A percentile compares a stretch with the other conserved stretches of the same genome.
phyloP scores from a whole-genome alignment of 495 filamentous ascomycete genomes.

The Tirmania nivea region DNA sequence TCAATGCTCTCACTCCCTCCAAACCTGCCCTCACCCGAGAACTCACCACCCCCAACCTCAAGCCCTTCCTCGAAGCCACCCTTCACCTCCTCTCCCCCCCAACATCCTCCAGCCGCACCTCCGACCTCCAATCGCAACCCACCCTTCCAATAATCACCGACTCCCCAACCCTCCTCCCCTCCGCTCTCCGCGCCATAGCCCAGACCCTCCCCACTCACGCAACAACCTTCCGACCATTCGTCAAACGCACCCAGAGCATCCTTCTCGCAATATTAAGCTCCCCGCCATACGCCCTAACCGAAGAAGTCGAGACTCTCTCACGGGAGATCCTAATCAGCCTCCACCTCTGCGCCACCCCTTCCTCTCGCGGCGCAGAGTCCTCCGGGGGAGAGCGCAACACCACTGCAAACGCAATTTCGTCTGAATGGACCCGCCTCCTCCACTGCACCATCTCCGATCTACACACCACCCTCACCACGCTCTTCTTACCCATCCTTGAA shows the following conservation, averaged over 20 bases:
- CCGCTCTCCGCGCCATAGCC: conserved; percentile 9
- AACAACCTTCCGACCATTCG: conserved; percentile 16
- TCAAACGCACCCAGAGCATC: conserved; percentile 3
- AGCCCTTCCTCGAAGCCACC: conserved; percentile 7
- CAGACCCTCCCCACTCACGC: conserved; percentile 13
- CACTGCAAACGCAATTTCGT: conserved; percentile 11
- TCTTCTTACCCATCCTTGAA: conserved; percentile 9
- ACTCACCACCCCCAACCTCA: conserved; percentile 16
- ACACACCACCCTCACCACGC: conserved; percentile 7
- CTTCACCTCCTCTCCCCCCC: conserved; percentile 4
- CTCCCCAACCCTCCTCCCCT: not conserved
- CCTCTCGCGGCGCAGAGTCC: conserved; percentile 2
- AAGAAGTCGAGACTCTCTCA: conserved; percentile 4
- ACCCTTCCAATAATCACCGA: not conserved
- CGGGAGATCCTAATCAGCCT: conserved; percentile 10
- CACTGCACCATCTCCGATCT: conserved; percentile 3
- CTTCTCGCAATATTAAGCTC: conserved; percentile 5
- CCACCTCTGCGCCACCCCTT: conserved; percentile 9
- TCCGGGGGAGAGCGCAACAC: not conserved
- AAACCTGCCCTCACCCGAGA: conserved; percentile 15
- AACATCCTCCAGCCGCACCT: not conserved
- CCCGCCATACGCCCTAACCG: not conserved
- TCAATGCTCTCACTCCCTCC: conserved; percentile 8
- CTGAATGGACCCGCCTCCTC: conserved; percentile 11
- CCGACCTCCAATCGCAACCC: not conserved